Percentiles rank a stretch among this genome's conserved stretches.
These are phyloP conservation scores for Anisodus tanguticus DNA, from an alignment of 257 asterid genomes.

Conservation along the genomic window DNA sequence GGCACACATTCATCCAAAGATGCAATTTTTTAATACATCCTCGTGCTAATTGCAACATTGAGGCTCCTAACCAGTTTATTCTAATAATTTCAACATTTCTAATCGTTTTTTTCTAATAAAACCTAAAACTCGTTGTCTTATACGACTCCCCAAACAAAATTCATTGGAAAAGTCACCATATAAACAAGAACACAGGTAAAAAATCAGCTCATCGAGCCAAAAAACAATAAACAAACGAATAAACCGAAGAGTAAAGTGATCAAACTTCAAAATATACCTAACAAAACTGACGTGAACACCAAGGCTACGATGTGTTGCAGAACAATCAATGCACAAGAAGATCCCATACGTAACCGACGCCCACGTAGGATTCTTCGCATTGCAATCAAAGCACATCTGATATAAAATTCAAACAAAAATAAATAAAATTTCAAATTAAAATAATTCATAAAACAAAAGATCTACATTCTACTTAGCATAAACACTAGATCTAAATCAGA, in stretches of 20 bases:
- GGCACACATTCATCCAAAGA: neutral
- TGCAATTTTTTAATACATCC: neutral
- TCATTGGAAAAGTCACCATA: neutral
- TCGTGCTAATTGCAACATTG: neutral
- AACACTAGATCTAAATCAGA: conserved; percentile 50
- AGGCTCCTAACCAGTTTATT: neutral
- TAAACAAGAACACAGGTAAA: neutral
- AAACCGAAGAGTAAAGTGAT: neutral
- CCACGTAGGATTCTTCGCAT: conserved; percentile 97
- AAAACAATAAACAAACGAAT: neutral
- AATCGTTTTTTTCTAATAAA: conserved; percentile 5
- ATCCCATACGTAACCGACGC: conserved; percentile 97
- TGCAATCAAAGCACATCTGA: conserved; percentile 99
- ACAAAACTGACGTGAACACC: conserved; percentile 97
- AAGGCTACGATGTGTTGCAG: conserved; percentile 89
- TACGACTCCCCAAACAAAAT: neutral
- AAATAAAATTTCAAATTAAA: neutral
- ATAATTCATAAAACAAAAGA: conserved; percentile 17
- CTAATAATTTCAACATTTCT: neutral
- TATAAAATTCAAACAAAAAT: neutral
- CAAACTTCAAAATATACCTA: conserved; percentile 50
- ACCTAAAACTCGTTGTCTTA: neutral
- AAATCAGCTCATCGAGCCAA: neutral
- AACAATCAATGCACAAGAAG: conserved; percentile 94
- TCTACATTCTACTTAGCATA: conserved; percentile 45